Conservation (phyloP, 2,329 filamentous ascomycete genomes). For the Fusarium udum region DNA sequence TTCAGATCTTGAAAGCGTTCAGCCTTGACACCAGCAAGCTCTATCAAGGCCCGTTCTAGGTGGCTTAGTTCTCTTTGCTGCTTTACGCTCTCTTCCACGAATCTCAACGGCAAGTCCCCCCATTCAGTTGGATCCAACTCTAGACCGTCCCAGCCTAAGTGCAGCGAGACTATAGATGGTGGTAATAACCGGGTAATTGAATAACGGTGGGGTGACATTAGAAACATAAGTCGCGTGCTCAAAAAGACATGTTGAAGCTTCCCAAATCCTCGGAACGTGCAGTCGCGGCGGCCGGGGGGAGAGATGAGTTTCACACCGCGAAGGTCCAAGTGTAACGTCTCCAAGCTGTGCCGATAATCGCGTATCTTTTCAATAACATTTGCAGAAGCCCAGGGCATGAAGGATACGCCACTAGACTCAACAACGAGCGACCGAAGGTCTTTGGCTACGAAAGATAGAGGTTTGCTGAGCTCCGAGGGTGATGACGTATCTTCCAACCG, state of each 20-base stretch:
- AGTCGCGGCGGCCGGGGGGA: neutral
- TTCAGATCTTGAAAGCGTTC: too few relatives aligned
- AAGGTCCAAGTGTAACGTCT: neutral
- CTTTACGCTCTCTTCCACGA: too few relatives aligned
- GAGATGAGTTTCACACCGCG: too few relatives aligned
- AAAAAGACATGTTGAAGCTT: neutral
- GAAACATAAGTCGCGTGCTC: neutral
- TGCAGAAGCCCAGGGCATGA: neutral
- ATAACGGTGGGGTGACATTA: neutral
- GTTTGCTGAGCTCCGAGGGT: rapidly evolving
- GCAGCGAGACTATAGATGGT: neutral
- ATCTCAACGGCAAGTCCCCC: too few relatives aligned
- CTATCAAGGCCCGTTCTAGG: too few relatives aligned
- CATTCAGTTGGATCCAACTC: too few relatives aligned
- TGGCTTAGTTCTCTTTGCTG: too few relatives aligned
- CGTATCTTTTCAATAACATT: neutral
- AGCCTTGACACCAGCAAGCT: too few relatives aligned
- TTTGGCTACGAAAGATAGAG: neutral
- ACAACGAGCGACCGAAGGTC: neutral
- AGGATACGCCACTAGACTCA: neutral
- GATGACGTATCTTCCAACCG: rapidly evolving
- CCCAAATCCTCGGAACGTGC: neutral
- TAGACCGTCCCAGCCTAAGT: too few relatives aligned
- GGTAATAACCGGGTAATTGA: neutral
- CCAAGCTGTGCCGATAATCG: neutral